These are phyloP conservation scores for Zizania latifolia DNA, from an alignment of 176 grass and related monocot genomes.

Conservation along the genomic window DNA sequence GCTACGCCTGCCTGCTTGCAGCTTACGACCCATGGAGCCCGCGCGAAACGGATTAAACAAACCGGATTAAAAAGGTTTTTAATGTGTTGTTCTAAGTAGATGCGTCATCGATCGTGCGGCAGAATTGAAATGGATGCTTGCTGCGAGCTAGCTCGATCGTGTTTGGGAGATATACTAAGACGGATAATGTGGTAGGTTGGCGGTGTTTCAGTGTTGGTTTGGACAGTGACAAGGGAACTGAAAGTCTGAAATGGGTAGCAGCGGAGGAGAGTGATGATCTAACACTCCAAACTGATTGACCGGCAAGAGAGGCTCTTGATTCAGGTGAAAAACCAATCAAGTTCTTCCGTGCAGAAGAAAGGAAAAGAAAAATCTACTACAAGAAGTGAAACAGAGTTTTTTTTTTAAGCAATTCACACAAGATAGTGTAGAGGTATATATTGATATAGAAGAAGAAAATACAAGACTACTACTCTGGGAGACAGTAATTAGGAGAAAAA, in stretches of 20 bases:
- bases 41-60: not conserved
- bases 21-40: not conserved
- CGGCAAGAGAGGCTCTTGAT: not conserved
- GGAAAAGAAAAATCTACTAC: not conserved
- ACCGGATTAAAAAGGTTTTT: not conserved
- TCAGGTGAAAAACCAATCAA: not conserved
- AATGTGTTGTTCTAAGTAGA: not conserved
- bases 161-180: not conserved
- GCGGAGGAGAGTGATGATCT: constrained; percentile 3
- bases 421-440: too few species aligned
- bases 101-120: not conserved
- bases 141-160: too few species aligned
- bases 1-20: not conserved
- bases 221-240: constrained; percentile 48
- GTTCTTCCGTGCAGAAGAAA: not conserved
- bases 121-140: not conserved
- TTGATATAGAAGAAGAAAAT: too few species aligned
- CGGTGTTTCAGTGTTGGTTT: constrained; percentile 11
- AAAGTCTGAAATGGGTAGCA: constrained; percentile 30
- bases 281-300: constrained; percentile 21
- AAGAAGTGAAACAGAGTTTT: not conserved
- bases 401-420: too few species aligned
- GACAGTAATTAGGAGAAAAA: too few species aligned
- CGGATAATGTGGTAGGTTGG: not conserved
- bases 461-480: too few species aligned